Percentiles rank a stretch among this genome's conserved stretches.
Evolutionary conservation across 768 basidiomycete species (phyloP).

Genomic region (Tremella fuciformis): DNA sequence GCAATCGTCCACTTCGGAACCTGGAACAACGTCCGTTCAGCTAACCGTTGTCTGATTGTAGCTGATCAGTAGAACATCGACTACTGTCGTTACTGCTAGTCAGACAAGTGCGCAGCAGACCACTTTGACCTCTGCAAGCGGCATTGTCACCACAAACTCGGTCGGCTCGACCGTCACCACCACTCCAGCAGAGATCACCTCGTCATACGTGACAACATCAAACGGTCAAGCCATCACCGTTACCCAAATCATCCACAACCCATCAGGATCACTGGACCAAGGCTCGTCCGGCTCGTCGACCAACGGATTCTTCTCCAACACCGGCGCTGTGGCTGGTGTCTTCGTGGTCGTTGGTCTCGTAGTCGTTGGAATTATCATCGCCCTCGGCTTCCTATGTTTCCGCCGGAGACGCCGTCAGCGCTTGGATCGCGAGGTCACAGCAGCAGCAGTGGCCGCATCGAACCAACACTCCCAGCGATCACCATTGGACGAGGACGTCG

Average conservation of each 20-base stretch:
- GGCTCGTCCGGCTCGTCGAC: constrained; percentile 12
- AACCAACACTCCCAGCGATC: constrained; percentile 28
- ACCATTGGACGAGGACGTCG: constrained; percentile 47
- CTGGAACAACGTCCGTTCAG: not conserved
- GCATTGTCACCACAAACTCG: constrained; percentile 40
- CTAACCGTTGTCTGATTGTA: not conserved
- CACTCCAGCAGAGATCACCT: constrained; percentile 43
- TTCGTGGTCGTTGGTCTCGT: constrained; percentile 70
- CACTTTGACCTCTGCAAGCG: constrained; percentile 33
- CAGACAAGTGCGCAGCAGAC: constrained; percentile 19
- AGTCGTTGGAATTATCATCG: constrained; percentile 55
- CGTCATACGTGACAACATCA: constrained; percentile 32
- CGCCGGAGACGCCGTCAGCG: constrained; percentile 48
- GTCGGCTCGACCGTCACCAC: constrained; percentile 39
- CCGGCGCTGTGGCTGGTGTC: constrained; percentile 68
- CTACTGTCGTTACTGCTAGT: constrained; percentile 1
- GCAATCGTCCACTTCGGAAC: no score
- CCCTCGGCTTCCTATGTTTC: constrained; percentile 54
- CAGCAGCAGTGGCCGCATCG: constrained; percentile 49
- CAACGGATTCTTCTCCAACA: constrained; percentile 68
- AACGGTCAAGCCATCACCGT: constrained; percentile 48
- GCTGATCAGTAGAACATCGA: constrained; percentile 5
- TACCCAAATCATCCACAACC: constrained; percentile 50
- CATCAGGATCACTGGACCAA: constrained; percentile 33
- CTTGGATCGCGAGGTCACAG: constrained; percentile 52